A percentile compares a stretch with the other conserved stretches of the same genome.
Evolutionary conservation across 345 rosid genomes (phyloP).

Genomic region (Rhodamnia rubescens): DNA sequence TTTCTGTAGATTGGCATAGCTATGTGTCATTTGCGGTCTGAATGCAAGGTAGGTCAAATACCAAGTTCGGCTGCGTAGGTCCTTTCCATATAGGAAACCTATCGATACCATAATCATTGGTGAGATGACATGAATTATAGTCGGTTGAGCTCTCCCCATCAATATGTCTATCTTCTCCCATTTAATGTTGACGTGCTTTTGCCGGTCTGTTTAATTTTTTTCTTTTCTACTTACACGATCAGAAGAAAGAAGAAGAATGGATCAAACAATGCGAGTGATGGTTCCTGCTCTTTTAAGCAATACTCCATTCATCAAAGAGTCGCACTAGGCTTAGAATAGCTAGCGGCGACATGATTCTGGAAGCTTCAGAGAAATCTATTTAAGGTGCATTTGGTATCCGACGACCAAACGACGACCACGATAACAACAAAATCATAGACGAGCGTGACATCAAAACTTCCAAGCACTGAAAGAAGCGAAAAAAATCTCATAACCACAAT

Average conservation of each 20-base stretch:
- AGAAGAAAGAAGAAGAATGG: neutral
- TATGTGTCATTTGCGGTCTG: neutral
- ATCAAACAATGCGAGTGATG: neutral
- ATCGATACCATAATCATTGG: neutral
- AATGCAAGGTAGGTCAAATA: neutral
- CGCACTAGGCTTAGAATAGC: too few species aligned
- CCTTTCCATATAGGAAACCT: neutral
- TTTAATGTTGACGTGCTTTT: neutral
- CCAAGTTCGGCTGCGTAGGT: neutral
- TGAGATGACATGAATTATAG: neutral
- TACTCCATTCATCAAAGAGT: too few species aligned
- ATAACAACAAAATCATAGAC: neutral
- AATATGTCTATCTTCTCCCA: neutral
- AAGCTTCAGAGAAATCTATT: too few species aligned
- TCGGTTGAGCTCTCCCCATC: neutral
- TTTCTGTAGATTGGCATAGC: neutral
- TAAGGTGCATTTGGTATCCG: neutral
- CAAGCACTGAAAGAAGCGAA: neutral
- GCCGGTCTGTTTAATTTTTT: neutral
- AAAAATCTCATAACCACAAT: neutral
- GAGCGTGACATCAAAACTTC: neutral
- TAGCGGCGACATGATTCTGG: too few species aligned
- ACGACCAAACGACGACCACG: fast-evolving
- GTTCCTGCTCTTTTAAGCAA: neutral
- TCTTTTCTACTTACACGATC: neutral